These are phyloP conservation scores for Fraxinus ornus DNA, from an alignment of 305 asterid genomes.

Conservation along the genomic window DNA sequence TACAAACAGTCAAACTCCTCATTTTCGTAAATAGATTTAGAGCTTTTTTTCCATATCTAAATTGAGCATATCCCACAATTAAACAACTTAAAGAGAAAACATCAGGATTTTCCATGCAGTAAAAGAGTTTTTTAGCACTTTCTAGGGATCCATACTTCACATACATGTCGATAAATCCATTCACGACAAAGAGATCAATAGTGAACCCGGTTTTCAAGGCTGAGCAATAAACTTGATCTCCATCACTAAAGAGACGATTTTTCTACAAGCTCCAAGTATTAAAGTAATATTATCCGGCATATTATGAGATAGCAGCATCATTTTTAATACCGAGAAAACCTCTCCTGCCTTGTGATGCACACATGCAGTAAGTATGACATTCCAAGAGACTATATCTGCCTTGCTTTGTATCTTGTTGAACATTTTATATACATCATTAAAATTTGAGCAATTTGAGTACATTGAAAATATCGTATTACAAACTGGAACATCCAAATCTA, in stretches of 20 bases:
- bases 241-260: slow-evolving; percentile 50
- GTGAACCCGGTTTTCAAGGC: slow-evolving; percentile 45
- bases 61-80: slow-evolving; percentile 70
- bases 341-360: slow-evolving; percentile 44
- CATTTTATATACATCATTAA: slow-evolving; percentile 40
- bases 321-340: slow-evolving; percentile 52
- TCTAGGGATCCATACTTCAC: slow-evolving; percentile 67
- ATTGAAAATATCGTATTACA: slow-evolving; percentile 62
- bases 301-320: slow-evolving; percentile 41
- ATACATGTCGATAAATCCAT: slow-evolving; percentile 68
- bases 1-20: slow-evolving; percentile 70
- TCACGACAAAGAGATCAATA: slow-evolving; percentile 41
- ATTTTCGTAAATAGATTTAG: slow-evolving; percentile 48
- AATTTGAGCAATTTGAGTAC: slow-evolving; percentile 62
- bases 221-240: slow-evolving; percentile 48
- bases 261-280: slow-evolving; percentile 57
- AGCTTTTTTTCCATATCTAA: slow-evolving; percentile 59
- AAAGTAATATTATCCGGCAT: slow-evolving; percentile 58
- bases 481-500: slow-evolving; percentile 48
- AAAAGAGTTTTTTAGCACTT: slow-evolving; percentile 48
- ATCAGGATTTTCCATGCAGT: slow-evolving; percentile 42
- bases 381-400: slow-evolving; percentile 78
- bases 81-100: slow-evolving; percentile 69
- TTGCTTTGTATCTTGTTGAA: slow-evolving; percentile 41
- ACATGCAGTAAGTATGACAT: slow-evolving; percentile 54